These are phyloP conservation scores for Phytopythium litorale DNA, from an alignment of 352 stramenopile genomes.

Conservation along the genomic window DNA sequence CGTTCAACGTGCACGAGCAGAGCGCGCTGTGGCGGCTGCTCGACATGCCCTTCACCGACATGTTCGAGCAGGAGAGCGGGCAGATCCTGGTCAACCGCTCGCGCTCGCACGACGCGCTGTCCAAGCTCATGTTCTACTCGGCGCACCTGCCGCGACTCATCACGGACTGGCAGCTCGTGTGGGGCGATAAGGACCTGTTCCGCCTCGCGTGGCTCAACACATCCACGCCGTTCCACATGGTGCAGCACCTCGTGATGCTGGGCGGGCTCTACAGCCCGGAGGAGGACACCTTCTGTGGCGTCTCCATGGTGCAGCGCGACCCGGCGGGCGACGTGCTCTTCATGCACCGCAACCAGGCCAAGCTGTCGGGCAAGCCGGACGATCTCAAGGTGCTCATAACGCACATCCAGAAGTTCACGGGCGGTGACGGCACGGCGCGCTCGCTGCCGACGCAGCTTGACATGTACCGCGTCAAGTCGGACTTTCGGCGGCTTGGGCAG, in stretches of 20 bases:
- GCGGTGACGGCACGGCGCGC: slow-evolving; percentile 48
- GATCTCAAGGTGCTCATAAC: slow-evolving; percentile 57
- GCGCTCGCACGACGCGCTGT: slow-evolving; percentile 29
- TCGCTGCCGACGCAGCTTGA: slow-evolving; percentile 51
- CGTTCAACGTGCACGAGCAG: slow-evolving; percentile 75
- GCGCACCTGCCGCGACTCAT: slow-evolving; percentile 50
- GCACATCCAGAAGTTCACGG: slow-evolving; percentile 76
- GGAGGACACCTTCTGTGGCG: slow-evolving; percentile 64
- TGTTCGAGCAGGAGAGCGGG: slow-evolving; percentile 84
- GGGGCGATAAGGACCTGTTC: slow-evolving; percentile 84
- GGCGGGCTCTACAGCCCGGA: slow-evolving; percentile 45
- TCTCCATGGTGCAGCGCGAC: slow-evolving; percentile 82
- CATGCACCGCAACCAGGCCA: slow-evolving; percentile 77
- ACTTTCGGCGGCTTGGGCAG: slow-evolving; percentile 51
- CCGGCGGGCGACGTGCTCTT: slow-evolving; percentile 70
- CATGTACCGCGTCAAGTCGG: slow-evolving; percentile 71
- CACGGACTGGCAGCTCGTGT: slow-evolving; percentile 66
- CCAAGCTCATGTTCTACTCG: slow-evolving; percentile 82
- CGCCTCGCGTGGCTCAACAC: slow-evolving; percentile 80
- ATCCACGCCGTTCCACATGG: slow-evolving; percentile 59
- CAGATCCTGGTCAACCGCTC: slow-evolving; percentile 69
- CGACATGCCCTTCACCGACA: slow-evolving; percentile 82
- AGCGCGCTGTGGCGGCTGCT: slow-evolving; percentile 65
- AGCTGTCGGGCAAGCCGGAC: slow-evolving; percentile 57
- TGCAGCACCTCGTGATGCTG: slow-evolving; percentile 53